These are phyloP conservation scores for Neopestalotiopsis sp. DNA, from an alignment of 2,329 filamentous ascomycete species.

Conservation along the genomic window DNA sequence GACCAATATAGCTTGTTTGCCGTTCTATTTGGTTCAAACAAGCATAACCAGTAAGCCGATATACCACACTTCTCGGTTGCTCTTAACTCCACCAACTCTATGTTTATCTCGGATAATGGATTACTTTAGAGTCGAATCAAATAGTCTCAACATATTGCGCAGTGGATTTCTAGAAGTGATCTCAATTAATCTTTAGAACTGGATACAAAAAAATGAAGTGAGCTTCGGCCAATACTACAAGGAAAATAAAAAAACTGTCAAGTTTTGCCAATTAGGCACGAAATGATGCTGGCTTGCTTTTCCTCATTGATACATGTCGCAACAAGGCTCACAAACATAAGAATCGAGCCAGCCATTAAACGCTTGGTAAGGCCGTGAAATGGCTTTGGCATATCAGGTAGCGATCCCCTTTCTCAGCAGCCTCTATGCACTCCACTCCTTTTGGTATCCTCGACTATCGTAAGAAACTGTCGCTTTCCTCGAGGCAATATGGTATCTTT, in stretches of 20 bases:
- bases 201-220: constrained; percentile 33
- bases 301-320: constrained; percentile 39
- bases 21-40: too few relatives aligned
- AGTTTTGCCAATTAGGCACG: constrained; percentile 35
- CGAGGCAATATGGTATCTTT: constrained; percentile 20
- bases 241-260: constrained; percentile 47
- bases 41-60: too few relatives aligned
- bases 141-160: too few relatives aligned
- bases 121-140: too few relatives aligned
- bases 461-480: constrained; percentile 4
- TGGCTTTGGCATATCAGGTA: constrained; percentile 15
- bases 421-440: constrained; percentile 25
- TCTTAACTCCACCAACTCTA: too few relatives aligned
- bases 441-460: constrained; percentile 27
- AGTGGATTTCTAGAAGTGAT: constrained; percentile 25
- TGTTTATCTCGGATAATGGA: too few relatives aligned
- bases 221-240: constrained; percentile 49
- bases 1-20: too few relatives aligned
- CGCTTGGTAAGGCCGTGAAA: neutral
- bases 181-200: constrained; percentile 43
- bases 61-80: too few relatives aligned
- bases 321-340: constrained; percentile 35
- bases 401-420: constrained; percentile 22
- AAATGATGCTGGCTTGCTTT: constrained; percentile 43
- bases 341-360: constrained; percentile 24